These are phyloP conservation scores for Solanum chiquidenum DNA, from an alignment of 257 asterid genomes.

Conservation along the genomic window DNA sequence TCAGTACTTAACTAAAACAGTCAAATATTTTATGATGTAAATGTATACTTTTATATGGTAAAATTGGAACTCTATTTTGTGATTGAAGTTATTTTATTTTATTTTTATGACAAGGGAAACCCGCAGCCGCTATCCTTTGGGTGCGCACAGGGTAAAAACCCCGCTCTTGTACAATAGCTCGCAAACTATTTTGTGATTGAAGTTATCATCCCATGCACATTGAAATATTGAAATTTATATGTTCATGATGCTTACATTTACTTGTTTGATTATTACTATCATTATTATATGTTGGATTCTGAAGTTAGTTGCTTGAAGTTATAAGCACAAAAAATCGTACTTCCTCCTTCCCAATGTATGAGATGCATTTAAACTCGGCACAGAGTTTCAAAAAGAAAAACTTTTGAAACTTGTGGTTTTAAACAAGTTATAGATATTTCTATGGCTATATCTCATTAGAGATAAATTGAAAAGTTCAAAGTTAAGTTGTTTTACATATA, in stretches of 20 bases:
- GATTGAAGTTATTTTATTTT: not conserved
- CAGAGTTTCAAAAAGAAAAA: not conserved
- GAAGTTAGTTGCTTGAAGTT: not conserved
- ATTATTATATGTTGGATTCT: not conserved
- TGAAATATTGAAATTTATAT: not conserved
- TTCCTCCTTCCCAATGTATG: not conserved
- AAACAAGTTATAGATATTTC: not conserved
- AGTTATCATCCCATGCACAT: not conserved
- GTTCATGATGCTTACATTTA: not conserved
- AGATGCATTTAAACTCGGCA: not conserved
- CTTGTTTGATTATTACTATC: not conserved
- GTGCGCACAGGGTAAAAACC: too few species aligned
- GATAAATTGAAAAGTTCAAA: not conserved
- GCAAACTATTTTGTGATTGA: not conserved
- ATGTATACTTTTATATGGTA: not conserved
- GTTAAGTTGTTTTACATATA: not conserved
- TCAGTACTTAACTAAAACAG: not conserved
- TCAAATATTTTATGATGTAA: not conserved
- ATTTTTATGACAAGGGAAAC: too few species aligned
- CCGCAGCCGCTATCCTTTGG: too few species aligned
- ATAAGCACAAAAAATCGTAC: not conserved
- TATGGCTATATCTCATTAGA: not conserved
- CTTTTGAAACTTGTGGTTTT: not conserved
- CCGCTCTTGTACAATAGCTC: too few species aligned
- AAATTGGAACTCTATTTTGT: not conserved